Conservation (phyloP, 2,329 filamentous ascomycete species). For the Penicillium glabrum region DNA sequence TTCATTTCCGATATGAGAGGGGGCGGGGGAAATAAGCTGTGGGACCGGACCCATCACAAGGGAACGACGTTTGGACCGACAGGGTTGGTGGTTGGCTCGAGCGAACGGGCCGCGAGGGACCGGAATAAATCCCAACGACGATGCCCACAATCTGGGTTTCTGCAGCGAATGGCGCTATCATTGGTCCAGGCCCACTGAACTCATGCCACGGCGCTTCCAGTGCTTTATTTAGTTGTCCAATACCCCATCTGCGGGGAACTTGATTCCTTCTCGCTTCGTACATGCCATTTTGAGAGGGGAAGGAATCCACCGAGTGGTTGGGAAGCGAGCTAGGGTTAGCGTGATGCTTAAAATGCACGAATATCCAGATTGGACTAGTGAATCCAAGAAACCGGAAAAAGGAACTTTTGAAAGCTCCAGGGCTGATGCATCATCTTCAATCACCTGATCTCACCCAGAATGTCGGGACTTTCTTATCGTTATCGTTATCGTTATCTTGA, state of each 20-base stretch:
- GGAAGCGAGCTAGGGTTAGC: neutral
- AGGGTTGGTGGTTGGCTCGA: constrained; percentile 12
- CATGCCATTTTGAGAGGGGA: neutral
- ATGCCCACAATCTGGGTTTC: constrained; percentile 1
- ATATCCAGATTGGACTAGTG: neutral
- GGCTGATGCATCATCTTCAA: neutral
- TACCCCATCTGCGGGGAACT: neutral
- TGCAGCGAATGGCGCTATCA: neutral
- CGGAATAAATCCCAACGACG: constrained; percentile 34
- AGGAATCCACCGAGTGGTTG: neutral
- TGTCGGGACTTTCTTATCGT: neutral
- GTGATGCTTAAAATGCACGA: neutral
- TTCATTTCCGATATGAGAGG: neutral
- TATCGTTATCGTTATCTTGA: neutral
- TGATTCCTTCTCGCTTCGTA: neutral
- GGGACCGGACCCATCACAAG: constrained; percentile 9
- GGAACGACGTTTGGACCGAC: constrained; percentile 6
- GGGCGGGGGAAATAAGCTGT: neutral
- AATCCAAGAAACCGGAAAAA: neutral
- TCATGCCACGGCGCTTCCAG: constrained; percentile 24
- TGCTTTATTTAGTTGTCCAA: constrained; percentile 16
- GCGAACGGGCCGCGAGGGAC: constrained; percentile 26
- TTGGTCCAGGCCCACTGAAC: neutral
- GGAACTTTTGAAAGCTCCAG: neutral
- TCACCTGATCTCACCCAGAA: neutral